Percentiles rank a stretch among this genome's conserved stretches.
Evolutionary conservation across 176 grass and related monocot species (phyloP).

Genomic region (Oryza rufipogon): DNA sequence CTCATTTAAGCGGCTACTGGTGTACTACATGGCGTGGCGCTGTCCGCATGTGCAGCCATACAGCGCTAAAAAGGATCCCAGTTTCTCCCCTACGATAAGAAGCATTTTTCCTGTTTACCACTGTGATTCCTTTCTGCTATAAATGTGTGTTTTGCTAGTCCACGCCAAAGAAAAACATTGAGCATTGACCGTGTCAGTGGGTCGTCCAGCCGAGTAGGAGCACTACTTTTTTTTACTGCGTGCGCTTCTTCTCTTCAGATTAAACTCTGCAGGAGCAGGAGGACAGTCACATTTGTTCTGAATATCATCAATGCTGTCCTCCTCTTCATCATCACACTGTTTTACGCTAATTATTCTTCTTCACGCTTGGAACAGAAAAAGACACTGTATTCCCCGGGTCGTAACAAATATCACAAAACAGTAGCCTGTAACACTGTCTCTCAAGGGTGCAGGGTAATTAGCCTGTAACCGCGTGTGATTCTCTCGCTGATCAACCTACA

Average conservation of each 20-base stretch:
- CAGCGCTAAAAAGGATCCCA: background rate
- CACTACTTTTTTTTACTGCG: background rate
- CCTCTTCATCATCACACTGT: background rate
- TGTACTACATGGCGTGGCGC: background rate
- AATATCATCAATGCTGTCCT: slow-evolving; percentile 25
- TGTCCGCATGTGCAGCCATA: slow-evolving; percentile 32
- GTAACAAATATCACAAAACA: background rate
- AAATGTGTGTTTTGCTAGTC: slow-evolving; percentile 21
- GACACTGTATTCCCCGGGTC: background rate
- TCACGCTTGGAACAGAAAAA: background rate
- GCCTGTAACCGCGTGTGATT: background rate
- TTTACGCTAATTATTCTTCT: slow-evolving; percentile 14
- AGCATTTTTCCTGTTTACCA: background rate
- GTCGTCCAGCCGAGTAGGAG: background rate
- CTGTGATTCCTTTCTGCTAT: slow-evolving; percentile 8
- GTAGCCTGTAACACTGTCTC: slow-evolving; percentile 13
- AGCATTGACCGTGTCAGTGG: slow-evolving; percentile 50
- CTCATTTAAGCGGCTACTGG: slow-evolving; percentile 28
- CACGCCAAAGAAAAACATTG: background rate
- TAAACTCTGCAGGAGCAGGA: slow-evolving; percentile 31
- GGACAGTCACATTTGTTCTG: background rate
- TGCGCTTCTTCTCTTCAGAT: background rate
- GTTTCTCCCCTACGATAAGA: background rate
- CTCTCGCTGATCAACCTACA: slow-evolving; percentile 10
- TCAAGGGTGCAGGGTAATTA: background rate